Evolutionary conservation across 345 rosid genomes (phyloP).

Genomic region (Populus tremula): DNA sequence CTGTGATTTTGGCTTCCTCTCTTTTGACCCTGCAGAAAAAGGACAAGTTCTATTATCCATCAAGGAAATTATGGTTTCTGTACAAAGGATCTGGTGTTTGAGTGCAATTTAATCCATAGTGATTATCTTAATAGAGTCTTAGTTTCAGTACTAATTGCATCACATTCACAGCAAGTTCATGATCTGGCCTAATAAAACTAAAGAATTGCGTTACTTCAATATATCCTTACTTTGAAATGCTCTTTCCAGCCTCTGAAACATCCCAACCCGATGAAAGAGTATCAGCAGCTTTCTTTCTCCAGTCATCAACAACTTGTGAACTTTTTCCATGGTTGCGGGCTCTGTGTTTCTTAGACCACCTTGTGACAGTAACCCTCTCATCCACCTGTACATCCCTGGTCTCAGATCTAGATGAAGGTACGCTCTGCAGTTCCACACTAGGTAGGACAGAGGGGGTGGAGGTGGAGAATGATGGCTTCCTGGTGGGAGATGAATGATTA

Average conservation of each 20-base stretch:
- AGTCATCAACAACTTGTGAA: slow-evolving; percentile 59
- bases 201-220: slow-evolving; percentile 7
- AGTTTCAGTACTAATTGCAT: neutral
- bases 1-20: slow-evolving; percentile 84
- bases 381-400: slow-evolving; percentile 85
- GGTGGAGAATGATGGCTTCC: slow-evolving; percentile 47
- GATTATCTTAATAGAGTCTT: neutral
- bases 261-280: slow-evolving; percentile 63
- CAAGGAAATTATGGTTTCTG: neutral
- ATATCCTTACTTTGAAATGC: slow-evolving; percentile 52
- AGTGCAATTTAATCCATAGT: neutral
- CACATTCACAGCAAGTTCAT: neutral
- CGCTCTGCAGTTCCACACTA: slow-evolving; percentile 48
- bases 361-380: slow-evolving; percentile 77
- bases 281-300: slow-evolving; percentile 57
- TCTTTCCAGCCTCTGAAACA: slow-evolving; percentile 47
- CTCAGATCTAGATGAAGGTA: slow-evolving; percentile 47
- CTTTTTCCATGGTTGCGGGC: slow-evolving; percentile 48
- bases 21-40: slow-evolving; percentile 50
- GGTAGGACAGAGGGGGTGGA: slow-evolving; percentile 54
- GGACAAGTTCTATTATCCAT: neutral
- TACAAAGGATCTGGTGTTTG: neutral
- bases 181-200: neutral
- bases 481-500: slow-evolving; percentile 54
- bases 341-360: slow-evolving; percentile 83